Conservation (phyloP, 192 early-diverging fungal species). For the Linnemannia hyalina region DNA sequence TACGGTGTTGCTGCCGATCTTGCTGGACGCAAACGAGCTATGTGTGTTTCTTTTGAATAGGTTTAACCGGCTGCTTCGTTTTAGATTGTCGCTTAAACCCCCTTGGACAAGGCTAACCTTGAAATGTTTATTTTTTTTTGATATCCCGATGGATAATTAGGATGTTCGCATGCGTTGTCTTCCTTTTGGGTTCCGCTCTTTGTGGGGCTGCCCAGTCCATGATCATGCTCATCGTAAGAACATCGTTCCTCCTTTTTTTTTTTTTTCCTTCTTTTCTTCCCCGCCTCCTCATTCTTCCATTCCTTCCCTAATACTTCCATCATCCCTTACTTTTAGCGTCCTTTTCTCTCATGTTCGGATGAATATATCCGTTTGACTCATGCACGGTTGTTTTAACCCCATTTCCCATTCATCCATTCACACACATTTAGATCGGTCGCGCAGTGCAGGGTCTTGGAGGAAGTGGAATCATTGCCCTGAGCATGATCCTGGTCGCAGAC, state of each 20-base stretch:
- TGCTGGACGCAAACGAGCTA: slow-evolving; percentile 35
- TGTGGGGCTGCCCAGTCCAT: slow-evolving; percentile 71
- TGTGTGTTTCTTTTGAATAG: slow-evolving; percentile 15
- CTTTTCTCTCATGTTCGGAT: not conserved
- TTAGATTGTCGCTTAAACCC: not conserved
- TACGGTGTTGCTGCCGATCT: slow-evolving; percentile 47
- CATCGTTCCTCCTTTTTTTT: not conserved
- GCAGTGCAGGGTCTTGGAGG: slow-evolving; percentile 72
- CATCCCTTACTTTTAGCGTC: not conserved
- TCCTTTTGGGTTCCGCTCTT: slow-evolving; percentile 75
- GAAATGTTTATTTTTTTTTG: not conserved
- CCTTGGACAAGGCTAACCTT: not conserved
- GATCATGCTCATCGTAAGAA: slow-evolving; percentile 67
- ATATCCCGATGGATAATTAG: slow-evolving; percentile 2
- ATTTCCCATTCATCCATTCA: not conserved
- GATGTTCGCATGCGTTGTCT: slow-evolving; percentile 60
- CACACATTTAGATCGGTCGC: slow-evolving; percentile 42
- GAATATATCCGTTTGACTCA: not conserved
- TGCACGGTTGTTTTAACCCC: not conserved
- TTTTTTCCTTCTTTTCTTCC: not conserved
- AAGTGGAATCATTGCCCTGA: slow-evolving; percentile 68
- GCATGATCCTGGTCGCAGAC: slow-evolving; percentile 74
- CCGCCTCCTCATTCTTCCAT: not conserved
- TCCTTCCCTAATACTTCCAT: not conserved
- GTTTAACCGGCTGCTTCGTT: not conserved